Percentiles rank a stretch among this genome's conserved stretches.
phyloP scores from a whole-genome alignment of 805 yeast genomes.

The Tanozyma kutaoensis region DNA sequence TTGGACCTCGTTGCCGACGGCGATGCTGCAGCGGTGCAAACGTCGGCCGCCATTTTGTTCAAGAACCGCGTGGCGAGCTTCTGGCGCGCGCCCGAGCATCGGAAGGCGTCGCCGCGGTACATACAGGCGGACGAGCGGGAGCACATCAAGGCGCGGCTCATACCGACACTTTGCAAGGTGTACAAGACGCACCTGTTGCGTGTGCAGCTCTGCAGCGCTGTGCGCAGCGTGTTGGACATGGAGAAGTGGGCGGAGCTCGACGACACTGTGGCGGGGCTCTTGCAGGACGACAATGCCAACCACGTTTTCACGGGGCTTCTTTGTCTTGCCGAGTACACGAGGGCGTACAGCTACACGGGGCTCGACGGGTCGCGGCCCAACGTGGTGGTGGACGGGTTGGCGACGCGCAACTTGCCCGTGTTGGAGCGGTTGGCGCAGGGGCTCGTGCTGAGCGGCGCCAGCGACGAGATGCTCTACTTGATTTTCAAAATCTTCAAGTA shows the following conservation, averaged over 20 bases:
- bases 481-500: slow-evolving; percentile 28
- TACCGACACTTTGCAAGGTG: slow-evolving; percentile 19
- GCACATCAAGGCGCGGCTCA: slow-evolving; percentile 20
- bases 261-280: neutral
- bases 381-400: slow-evolving; percentile 25
- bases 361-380: slow-evolving; percentile 30
- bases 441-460: slow-evolving; percentile 9
- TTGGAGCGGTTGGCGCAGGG: slow-evolving; percentile 18
- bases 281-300: slow-evolving; percentile 18
- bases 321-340: slow-evolving; percentile 26
- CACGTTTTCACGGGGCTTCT: slow-evolving; percentile 27
- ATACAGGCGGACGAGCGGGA: slow-evolving; percentile 22
- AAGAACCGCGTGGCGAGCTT: slow-evolving; percentile 24
- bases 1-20: slow-evolving; percentile 35
- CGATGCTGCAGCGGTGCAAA: slow-evolving; percentile 24
- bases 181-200: slow-evolving; percentile 24
- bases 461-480: slow-evolving; percentile 20
- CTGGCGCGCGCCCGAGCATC: slow-evolving; percentile 24
- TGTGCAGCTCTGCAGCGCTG: slow-evolving; percentile 44
- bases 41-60: slow-evolving; percentile 30
- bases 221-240: slow-evolving; percentile 37
- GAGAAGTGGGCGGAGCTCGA: slow-evolving; percentile 31
- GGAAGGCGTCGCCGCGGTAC: slow-evolving; percentile 9
- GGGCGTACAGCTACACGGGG: slow-evolving; percentile 25
- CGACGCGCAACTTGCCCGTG: slow-evolving; percentile 15